A percentile compares a stretch with the other conserved stretches of the same genome.
phyloP scores from a whole-genome alignment of 441 rosid genomes.

The Syzygium malaccense region DNA sequence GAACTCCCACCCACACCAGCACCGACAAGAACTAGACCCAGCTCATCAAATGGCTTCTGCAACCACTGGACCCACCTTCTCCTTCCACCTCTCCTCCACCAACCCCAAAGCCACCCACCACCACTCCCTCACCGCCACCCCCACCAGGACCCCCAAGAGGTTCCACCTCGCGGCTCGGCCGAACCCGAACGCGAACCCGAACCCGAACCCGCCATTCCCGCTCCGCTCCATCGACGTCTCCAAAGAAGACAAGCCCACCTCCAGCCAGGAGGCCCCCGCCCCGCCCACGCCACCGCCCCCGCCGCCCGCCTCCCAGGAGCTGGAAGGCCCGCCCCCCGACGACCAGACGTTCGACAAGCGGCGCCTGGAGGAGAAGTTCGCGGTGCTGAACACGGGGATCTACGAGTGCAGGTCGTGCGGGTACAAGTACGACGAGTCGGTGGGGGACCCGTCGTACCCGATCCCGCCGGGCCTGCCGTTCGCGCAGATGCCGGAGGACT shows the following conservation, averaged over 20 bases:
- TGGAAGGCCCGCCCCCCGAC: neutral
- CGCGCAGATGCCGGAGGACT: slow-evolving; percentile 69
- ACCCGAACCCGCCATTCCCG: neutral
- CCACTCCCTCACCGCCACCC: neutral
- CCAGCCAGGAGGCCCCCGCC: neutral
- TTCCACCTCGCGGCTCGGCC: neutral
- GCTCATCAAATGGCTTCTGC: slow-evolving; percentile 6
- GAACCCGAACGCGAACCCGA: too few relatives aligned
- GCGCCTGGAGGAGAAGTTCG: slow-evolving; percentile 81
- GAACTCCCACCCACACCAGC: neutral
- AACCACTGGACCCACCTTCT: slow-evolving; percentile 7
- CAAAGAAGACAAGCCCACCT: slow-evolving; percentile 7
- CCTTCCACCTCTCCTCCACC: slow-evolving; percentile 5
- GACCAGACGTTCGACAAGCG: slow-evolving; percentile 23
- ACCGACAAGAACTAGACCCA: neutral
- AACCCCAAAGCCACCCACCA: neutral
- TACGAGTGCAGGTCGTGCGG: slow-evolving; percentile 94
- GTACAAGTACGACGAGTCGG: slow-evolving; percentile 74
- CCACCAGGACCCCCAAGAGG: neutral
- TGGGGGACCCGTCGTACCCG: slow-evolving; percentile 82
- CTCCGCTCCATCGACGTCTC: slow-evolving; percentile 6
- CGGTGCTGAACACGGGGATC: slow-evolving; percentile 83
- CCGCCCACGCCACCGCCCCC: neutral
- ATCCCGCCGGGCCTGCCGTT: slow-evolving; percentile 79
- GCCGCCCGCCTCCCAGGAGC: neutral